A percentile compares a stretch with the other conserved stretches of the same genome.
Evolutionary conservation across 345 rosid genomes (phyloP).

Genomic region (Schrenkiella parvula): DNA sequence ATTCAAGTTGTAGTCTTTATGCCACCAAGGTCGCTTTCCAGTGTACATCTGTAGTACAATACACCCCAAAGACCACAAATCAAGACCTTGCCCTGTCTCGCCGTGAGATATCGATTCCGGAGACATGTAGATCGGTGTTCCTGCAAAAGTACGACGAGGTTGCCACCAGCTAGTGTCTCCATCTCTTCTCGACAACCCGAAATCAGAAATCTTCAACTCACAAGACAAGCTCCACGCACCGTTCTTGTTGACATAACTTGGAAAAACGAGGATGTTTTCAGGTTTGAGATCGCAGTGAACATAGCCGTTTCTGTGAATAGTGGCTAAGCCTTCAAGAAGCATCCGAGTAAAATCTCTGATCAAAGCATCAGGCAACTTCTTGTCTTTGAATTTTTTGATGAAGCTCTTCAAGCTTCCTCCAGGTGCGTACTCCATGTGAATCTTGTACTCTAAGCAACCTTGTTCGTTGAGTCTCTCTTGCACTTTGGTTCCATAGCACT

Average conservation of each 20-base stretch:
- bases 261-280: neutral
- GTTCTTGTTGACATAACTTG: neutral
- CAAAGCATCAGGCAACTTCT: slow-evolving; percentile 28
- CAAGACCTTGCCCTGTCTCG: slow-evolving; percentile 31
- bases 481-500: slow-evolving; percentile 36
- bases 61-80: slow-evolving; percentile 55
- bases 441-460: slow-evolving; percentile 30
- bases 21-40: slow-evolving; percentile 41
- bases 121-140: slow-evolving; percentile 5
- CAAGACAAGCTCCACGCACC: neutral
- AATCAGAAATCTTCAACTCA: neutral
- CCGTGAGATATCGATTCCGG: neutral
- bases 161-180: neutral
- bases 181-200: neutral
- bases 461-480: neutral
- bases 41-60: slow-evolving; percentile 49
- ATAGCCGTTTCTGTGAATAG: neutral
- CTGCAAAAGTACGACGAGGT: neutral
- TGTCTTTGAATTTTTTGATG: slow-evolving; percentile 13
- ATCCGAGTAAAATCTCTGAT: slow-evolving; percentile 31
- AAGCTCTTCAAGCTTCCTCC: slow-evolving; percentile 37
- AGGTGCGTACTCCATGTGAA: slow-evolving; percentile 42
- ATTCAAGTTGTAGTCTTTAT: neutral
- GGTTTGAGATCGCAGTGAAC: slow-evolving; percentile 7
- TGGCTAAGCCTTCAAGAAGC: slow-evolving; percentile 37